A percentile compares a stretch with the other conserved stretches of the same genome.
These are phyloP conservation scores for Cadophora sp. DNA, from an alignment of 2,329 filamentous ascomycete species.

Conservation along the genomic window DNA sequence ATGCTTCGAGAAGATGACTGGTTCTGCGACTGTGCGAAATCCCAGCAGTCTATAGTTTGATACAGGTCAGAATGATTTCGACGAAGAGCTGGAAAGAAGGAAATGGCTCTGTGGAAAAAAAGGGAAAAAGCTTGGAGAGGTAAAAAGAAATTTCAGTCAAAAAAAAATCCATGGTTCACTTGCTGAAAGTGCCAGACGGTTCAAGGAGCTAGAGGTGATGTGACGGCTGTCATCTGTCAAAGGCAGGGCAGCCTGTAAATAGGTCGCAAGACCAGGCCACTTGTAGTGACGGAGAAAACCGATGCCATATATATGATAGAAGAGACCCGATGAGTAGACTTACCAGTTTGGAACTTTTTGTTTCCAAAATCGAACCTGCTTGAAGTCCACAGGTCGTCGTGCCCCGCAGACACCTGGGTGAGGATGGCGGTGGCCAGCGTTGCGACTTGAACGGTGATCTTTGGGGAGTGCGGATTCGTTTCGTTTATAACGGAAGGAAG, in stretches of 20 bases:
- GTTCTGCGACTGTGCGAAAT: background rate
- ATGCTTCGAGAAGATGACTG: background rate
- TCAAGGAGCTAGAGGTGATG: background rate
- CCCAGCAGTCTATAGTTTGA: slow-evolving; percentile 6
- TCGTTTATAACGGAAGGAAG: background rate
- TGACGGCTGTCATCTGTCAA: background rate
- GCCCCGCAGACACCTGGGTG: slow-evolving; percentile 28
- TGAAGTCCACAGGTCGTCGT: slow-evolving; percentile 17
- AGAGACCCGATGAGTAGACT: background rate
- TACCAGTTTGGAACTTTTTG: slow-evolving; percentile 16
- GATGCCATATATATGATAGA: background rate
- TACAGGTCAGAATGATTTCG: background rate
- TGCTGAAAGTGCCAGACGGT: background rate
- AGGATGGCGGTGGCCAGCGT: slow-evolving; percentile 35
- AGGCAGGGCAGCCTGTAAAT: background rate
- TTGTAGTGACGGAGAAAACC: background rate
- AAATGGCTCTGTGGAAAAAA: background rate
- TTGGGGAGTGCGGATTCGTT: slow-evolving; percentile 21
- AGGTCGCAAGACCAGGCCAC: background rate
- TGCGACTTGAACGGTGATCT: slow-evolving; percentile 28
- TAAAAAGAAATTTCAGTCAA: background rate
- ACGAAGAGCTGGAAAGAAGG: background rate
- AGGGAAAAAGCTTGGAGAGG: background rate
- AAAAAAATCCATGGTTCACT: background rate
- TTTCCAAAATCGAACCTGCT: slow-evolving; percentile 12